Evolutionary conservation across 2,329 filamentous ascomycete species (phyloP), one percentile per base, ranked within the genome.

Genomic region (Immersiporthe knoxdaviesiana): DNA sequence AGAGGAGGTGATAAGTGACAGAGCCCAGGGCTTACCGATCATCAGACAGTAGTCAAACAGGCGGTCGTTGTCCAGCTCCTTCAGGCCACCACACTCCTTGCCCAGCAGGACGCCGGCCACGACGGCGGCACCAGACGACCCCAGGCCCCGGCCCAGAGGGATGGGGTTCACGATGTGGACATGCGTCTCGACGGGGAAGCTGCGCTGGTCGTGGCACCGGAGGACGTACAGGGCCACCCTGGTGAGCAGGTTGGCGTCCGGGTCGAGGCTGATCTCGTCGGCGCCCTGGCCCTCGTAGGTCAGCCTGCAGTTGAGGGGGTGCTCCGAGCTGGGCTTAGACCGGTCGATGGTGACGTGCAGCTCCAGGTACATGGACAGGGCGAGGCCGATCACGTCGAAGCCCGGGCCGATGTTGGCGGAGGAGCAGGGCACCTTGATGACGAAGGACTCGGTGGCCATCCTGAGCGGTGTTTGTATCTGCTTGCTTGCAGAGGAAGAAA

Each of bases 351-450:
- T 93, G 79, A 98, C 92, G 72, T 90, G 87, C 68, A 98, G 85
- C 83, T 97, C 94, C 73, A 99, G 91, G 83, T 95, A 97, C 80
- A 97, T 90, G 73, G 94, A 97, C 74, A 99, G 87, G 11, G 95
- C 95, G 72, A 99, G 90, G 74, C 96, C 93, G 79, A 98, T 97
- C 76, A 97, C 95, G 84, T 99, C 95, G 85, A 98, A 99, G 70
- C 95, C 95, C 63, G 95, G 95, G 74, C 93, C 95, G 78, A 98
- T 97, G 84, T 98, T 98, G 82, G 95, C 95, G 72, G 94, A 97
- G 71, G 95, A 98, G 83, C 93, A 97, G 73, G 95, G 95, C 72
- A 93, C 93, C 82, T 87, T 89, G 84, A 94, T 92, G 74, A 86
- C 83, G 80, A 92, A 91, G 67, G 87, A 88, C 77, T 89, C 86